These are phyloP conservation scores for Gentiana straminea DNA, from an alignment of 257 asterid genomes.

Conservation along the genomic window DNA sequence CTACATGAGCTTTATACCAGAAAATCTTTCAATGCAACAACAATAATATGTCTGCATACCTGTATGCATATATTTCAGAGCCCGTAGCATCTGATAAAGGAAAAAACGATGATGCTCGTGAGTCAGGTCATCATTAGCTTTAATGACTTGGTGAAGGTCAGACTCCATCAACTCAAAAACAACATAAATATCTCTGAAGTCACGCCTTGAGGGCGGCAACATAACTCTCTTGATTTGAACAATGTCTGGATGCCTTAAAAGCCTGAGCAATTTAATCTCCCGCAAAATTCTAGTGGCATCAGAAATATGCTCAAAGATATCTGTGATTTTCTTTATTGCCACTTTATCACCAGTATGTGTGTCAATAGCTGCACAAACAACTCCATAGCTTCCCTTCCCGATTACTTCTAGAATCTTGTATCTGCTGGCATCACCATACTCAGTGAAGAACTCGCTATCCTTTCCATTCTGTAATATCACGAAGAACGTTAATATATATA, in stretches of 20 bases:
- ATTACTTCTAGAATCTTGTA: conserved; percentile 77
- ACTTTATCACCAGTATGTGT: conserved; percentile 86
- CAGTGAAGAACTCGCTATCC: conserved; percentile 66
- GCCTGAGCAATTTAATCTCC: conserved; percentile 79
- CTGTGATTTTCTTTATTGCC: conserved; percentile 80
- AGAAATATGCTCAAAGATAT: conserved; percentile 74
- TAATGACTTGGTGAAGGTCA: conserved; percentile 92
- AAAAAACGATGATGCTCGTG: conserved; percentile 87
- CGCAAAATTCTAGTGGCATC: conserved; percentile 86
- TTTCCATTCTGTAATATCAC: conserved; percentile 38
- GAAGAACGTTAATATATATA: too few relatives aligned
- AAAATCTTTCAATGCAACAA: not conserved
- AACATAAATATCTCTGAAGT: conserved; percentile 76
- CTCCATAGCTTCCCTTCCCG: conserved; percentile 95
- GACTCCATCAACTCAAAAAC: conserved; percentile 97
- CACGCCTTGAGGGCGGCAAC: conserved; percentile 84
- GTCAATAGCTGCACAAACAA: conserved; percentile 86
- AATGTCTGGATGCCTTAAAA: conserved; percentile 81
- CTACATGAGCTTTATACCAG: not conserved
- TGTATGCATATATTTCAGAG: conserved; percentile 84
- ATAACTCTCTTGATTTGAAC: conserved; percentile 85
- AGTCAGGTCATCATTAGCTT: conserved; percentile 91
- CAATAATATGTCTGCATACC: conserved; percentile 25
- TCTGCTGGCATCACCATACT: conserved; percentile 77
- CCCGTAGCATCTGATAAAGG: conserved; percentile 87